Base-by-base conservation (phyloP, 495 filamentous ascomycete genomes). In the Aspergillus diversus region DNA sequence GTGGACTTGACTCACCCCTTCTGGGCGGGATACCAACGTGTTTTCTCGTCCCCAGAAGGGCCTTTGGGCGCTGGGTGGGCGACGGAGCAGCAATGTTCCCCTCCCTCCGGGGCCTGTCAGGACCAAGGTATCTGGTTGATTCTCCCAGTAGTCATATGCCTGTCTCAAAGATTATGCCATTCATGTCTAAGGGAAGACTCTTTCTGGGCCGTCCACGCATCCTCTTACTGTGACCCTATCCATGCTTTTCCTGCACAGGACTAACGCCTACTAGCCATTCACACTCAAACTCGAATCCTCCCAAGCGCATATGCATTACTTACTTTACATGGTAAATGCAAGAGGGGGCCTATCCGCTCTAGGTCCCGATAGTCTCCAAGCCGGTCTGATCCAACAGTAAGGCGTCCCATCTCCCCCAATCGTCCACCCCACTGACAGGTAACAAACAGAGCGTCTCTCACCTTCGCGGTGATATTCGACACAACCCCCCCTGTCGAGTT, bases 121-220 rank as follows among this genome's bases (percentile, higher is more conserved):
- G 47, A 50, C 47, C 47, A 50, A 50, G 47, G 47, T 50, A 50
- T 50, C 47, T 50, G 47, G 47, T 27, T 50, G 16, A 50, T 50
- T 50, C 47, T 50, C 16, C 47, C 47, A 50, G 47, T 50, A 50
- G 47, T 50, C 47, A 50, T 50, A 50, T 50, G 47, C 47, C 27
- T 50, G 47, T 50, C 47, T 50, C 47, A 50, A 50, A 50, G 47
- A 50, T 50, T 50, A 50, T 31, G 47, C 47, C 47, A 50, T 50
- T 16, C 47, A 50, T 50, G 47, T 50, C 47, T 50, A 50, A 50
- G 47, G n/a, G n/a, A n/a, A n/a, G n/a, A n/a, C n/a, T n/a, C n/a
- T n/a, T n/a, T n/a, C n/a, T n/a, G n/a, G n/a, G n/a, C n/a, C n/a
- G n/a, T n/a, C n/a, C n/a, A n/a, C n/a, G n/a, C n/a, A n/a, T n/a